These are phyloP conservation scores for Pedinophyceae sp. DNA, from an alignment of 139 green algal species.

Conservation along the genomic window DNA sequence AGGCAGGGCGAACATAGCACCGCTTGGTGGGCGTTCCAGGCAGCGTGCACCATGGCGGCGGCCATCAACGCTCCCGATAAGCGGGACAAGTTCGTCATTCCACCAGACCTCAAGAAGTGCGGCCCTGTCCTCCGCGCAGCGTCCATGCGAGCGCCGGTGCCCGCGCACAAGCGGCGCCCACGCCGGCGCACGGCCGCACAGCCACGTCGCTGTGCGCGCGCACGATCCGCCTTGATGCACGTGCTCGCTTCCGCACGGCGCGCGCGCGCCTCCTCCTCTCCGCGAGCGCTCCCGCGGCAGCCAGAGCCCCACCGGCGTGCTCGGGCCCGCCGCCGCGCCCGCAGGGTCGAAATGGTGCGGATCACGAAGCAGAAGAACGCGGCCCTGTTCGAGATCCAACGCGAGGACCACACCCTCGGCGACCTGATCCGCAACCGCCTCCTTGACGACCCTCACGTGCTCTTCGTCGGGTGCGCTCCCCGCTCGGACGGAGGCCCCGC, in stretches of 20 bases:
- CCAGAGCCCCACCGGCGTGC: slow-evolving; percentile 2
- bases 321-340: background rate
- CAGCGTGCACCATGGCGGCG: too few species aligned
- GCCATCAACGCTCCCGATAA: slow-evolving; percentile 28
- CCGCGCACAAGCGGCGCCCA: slow-evolving; percentile 12
- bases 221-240: slow-evolving; percentile 9
- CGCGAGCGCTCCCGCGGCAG: background rate
- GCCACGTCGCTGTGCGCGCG: slow-evolving; percentile 8
- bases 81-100: slow-evolving; percentile 27
- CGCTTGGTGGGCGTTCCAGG: too few species aligned
- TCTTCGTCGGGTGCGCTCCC: too few species aligned
- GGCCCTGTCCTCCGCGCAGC: slow-evolving; percentile 8
- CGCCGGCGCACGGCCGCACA: slow-evolving; percentile 1
- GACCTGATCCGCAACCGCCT: slow-evolving; percentile 22
- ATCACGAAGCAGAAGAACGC: slow-evolving; percentile 33
- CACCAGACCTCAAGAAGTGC: slow-evolving; percentile 19
- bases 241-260: slow-evolving; percentile 12
- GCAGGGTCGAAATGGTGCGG: slow-evolving; percentile 14
- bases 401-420: slow-evolving; percentile 33
- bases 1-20: too few species aligned
- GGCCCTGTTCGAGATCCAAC: slow-evolving; percentile 19
- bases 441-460: slow-evolving; percentile 18
- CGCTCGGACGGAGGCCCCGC: too few species aligned
- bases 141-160: slow-evolving; percentile 18
- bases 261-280: slow-evolving; percentile 4